Base-by-base conservation (phyloP, 1,284 basidiomycete genomes). In the Heterobasidion parviporum region DNA sequence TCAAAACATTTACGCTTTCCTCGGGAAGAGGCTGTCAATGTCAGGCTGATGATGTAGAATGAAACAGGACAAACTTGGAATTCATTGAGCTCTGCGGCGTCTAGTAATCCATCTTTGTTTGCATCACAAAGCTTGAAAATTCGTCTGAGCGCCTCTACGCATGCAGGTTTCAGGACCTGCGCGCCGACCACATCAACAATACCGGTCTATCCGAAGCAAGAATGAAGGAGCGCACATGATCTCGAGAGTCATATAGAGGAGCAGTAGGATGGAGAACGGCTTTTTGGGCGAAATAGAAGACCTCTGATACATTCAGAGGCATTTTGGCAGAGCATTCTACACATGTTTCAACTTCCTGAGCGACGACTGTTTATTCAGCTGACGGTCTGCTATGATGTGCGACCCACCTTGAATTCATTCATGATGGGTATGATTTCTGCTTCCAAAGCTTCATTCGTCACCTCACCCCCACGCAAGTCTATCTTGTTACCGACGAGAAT, bases 261-360 rank as follows among this genome's bases (percentile, higher is more conserved):
- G 97, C 96, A 6, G 95, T 97, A 1, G 97, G 96, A 69, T 98
- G 94, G 15, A 98, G 77, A 32, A 99, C 97, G 6, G 97, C 97
- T 69, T 98, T 98, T 72, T 98, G 96, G 0, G 97, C 96, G 70
- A 98, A 98, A 72, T 97, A 98, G 74, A 99, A 97, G n/a, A 98
- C 93, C 70, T 98, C 96, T 35, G 94, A 95, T 52, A 99, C 89
- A 72, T 99, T 99, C 59, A 95, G 71, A 20, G 91, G 87, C 52
- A 89, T 76, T 64, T 89, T 87, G 0, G 95, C 94, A 9, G 93
- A 96, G 68, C 94, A 97, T 73, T 98, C 96, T 36, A 99, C 92
- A 65, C 95, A 98, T 32, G 96, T 98, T 71, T 99, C 95, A 53
- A 98, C 94, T 81, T 96, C 93, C 92, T 95, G 61, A 14, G 45